Evolutionary conservation across 1,284 basidiomycete species (phyloP), one percentile per base, ranked within the genome.

Genomic region (Xanthoconium separans): DNA sequence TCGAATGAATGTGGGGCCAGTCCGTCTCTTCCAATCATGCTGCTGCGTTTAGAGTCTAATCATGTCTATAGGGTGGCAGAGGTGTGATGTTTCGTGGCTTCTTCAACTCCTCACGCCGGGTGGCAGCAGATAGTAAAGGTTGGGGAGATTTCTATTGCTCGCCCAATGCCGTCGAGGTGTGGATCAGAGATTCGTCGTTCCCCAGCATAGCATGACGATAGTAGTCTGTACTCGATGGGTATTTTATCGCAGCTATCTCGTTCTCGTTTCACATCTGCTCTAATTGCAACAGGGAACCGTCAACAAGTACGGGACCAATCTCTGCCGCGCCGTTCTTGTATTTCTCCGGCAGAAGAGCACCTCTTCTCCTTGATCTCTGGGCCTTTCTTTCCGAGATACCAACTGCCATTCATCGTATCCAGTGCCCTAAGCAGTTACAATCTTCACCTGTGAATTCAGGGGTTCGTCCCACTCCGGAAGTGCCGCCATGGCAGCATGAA

Each of bases 1-100:
- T 57, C 79, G 80, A 62, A 87, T 87, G 84, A 80, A 83, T 61
- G 79, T 86, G 61, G 84, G 84, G 54, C 61, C 61, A 55, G 85
- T 87, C 47, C 59, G 82, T 77, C 20, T 47, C 33, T 20, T 50
- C 40, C 27, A 36, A 34, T 24, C 42, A 13, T 41, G 11, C 3
- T 10, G 36, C 39, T 16, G 20, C 11, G 6, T 33, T 15, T 20
- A 40, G 22, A n/a, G 27, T 36, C 47, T 52, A 6, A 57, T 8
- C 8, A 13, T 33, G 20, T 39, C 24, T 22, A 49, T 43, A 57
- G 69, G 63, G 58, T 66, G 76, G 63, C 72, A 73, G 33, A 69
- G 50, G 73, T 16, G 61, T 71, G 27, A 66, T 62, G 12, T 89
- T 76, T 62, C 70, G 66, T 34, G 77, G 79, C 55, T 72, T 79